Base-by-base conservation (phyloP, 768 basidiomycete genomes). In the Cantharellus anzutake region DNA sequence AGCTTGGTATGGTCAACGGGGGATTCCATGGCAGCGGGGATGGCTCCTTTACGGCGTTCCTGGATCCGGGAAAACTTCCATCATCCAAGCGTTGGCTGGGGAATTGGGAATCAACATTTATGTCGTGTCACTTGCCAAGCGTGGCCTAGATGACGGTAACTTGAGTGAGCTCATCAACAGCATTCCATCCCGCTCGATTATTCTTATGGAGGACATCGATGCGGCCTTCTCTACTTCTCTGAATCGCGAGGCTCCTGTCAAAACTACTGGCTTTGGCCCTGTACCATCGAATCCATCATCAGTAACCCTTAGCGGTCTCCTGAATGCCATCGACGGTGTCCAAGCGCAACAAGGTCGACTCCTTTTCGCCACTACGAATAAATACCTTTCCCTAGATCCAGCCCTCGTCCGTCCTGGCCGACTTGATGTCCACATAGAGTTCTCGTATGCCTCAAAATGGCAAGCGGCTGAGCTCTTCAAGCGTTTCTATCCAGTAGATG, bases 181-280 rank as follows among this genome's bases (percentile, higher is more conserved):
- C 2, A 73, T 87, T 2, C 86, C 86, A n/a, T 75, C 80, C 60
- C 74, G 75, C 63, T 86, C 82, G 65, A 82, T 89, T 59, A 79
- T 81, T 3, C 73, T 90, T 41, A 86, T 90, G 79, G 86, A 89
- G 68, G 87, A 89, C 67, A 82, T 89, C 59, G 87, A 90, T 64
- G 84, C 81, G 2, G 86, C 84, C 2, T 84, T 88, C 70, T 71
- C 71, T 40, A 73, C 71, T 51, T 70, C 71, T 29, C 63, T 76
- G 56, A 71, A 57, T 48, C 73, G 73, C 42, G 71, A 73, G n/a
- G 55, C 42, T 29, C 20, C 52, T 20, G 52, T 37, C 7, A 37
- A 11, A 11, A 37, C 38, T 7, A 37, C 11, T 37, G 52, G 11
- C 52, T 11, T 48, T 11, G 14, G 14, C 7, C 37, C 29, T 48